phyloP scores from a whole-genome alignment of 345 rosid genomes.

The Salix caprea region DNA sequence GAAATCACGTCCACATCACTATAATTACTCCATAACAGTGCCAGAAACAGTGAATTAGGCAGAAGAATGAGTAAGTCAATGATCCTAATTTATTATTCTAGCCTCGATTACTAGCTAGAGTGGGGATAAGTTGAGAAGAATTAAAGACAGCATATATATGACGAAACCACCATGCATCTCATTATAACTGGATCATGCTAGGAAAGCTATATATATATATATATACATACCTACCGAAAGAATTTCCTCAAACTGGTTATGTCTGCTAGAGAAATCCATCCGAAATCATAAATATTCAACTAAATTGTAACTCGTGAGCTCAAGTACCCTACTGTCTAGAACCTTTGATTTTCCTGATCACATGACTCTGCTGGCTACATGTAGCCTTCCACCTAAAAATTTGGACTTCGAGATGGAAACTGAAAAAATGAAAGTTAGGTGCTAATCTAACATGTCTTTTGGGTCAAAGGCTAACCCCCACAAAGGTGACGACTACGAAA shows the following conservation, averaged over 20 bases:
- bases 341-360: neutral
- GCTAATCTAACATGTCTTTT: neutral
- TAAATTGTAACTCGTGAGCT: neutral
- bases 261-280: neutral
- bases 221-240: neutral
- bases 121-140: conserved; percentile 10
- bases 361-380: neutral
- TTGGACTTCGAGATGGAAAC: neutral
- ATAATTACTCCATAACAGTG: conserved; percentile 21
- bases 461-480: conserved; percentile 16
- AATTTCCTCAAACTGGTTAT: neutral
- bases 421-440: neutral
- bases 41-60: conserved; percentile 25
- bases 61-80: conserved; percentile 21
- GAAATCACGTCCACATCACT: conserved; percentile 15
- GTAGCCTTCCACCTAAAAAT: neutral
- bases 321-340: neutral
- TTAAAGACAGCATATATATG: neutral
- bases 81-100: conserved; percentile 16
- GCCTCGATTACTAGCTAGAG: conserved; percentile 13
- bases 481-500: neutral
- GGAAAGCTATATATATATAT: neutral
- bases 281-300: neutral
- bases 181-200: neutral
- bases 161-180: neutral